These are phyloP conservation scores for Alectoria sarmentosa DNA, from an alignment of 495 filamentous ascomycete species.

Conservation along the genomic window DNA sequence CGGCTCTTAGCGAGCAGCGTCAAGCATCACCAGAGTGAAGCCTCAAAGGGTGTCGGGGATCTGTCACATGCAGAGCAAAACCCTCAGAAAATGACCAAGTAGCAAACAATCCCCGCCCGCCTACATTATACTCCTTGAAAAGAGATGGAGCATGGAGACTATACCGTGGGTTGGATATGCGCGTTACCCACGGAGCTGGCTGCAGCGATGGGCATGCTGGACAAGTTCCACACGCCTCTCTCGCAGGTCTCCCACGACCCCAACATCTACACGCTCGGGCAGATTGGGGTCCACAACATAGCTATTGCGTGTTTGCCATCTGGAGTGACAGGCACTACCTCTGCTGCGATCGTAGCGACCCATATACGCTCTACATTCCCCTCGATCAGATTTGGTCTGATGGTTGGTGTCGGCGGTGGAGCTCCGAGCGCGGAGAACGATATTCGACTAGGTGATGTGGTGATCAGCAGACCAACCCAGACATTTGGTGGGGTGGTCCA, in stretches of 20 bases:
- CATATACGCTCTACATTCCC: slow-evolving; percentile 34
- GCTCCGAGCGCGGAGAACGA: slow-evolving; percentile 32
- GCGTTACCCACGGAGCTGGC: slow-evolving; percentile 37
- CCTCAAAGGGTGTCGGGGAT: background rate
- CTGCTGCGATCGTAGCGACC: slow-evolving; percentile 30
- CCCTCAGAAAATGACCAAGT: no score
- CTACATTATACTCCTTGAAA: no score
- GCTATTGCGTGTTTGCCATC: slow-evolving; percentile 30
- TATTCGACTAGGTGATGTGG: slow-evolving; percentile 39
- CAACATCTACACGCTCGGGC: slow-evolving; percentile 35
- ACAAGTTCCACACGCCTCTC: slow-evolving; percentile 35
- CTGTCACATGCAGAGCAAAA: no score
- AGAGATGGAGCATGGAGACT: slow-evolving; percentile 25
- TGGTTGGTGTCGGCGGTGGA: slow-evolving; percentile 38
- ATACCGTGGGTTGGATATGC: slow-evolving; percentile 46
- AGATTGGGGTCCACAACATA: slow-evolving; percentile 34
- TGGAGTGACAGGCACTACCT: background rate
- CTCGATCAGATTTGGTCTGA: slow-evolving; percentile 33
- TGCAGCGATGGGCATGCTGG: slow-evolving; percentile 41
- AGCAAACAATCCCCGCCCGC: no score
- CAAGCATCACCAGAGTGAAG: background rate
- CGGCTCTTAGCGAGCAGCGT: background rate
- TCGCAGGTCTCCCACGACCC: slow-evolving; percentile 26
- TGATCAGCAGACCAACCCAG: slow-evolving; percentile 34
- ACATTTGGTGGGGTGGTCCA: slow-evolving; percentile 35